Evolutionary conservation across 768 basidiomycete species (phyloP), one percentile per base, ranked within the genome.

Genomic region (Panellus pusillus): DNA sequence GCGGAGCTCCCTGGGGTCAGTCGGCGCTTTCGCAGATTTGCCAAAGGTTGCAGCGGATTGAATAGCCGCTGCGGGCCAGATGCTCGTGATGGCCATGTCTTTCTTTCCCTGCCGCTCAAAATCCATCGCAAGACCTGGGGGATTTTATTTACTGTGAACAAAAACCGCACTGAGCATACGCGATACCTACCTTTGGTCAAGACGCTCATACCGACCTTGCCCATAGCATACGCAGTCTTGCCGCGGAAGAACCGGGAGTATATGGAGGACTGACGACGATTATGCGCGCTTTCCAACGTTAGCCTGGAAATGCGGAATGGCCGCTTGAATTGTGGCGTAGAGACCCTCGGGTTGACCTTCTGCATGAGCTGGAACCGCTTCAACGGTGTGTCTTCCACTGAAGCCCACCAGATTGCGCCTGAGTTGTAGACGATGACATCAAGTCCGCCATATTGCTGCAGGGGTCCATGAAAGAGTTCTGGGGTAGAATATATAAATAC

Each of bases 171-270:
- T 9, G 32, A 35, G 32, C 11, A 35, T 3, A 35, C 24, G 24
- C 24, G 6, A 24, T 24, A 24, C 32, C 9, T 35, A 35, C 32
- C 61, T 31, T 55, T 58, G 3, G 61, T 61, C 19, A 61, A 47
- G 20, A 59, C 61, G 17, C 61, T 61, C 61, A 61, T 61, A 5
- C 49, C 61, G 1, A 61, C 50, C 32, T 61, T 61, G 9, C 61
- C 61, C 61, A 61, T 59, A 20, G 61, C 61, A 43, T 61, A 61
- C 29, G 53, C 57, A 4, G 61, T 61, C 61, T 61, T 61, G 35
- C 61, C 61, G n/a, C 57, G 36, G 47, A 61, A 61, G 49, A 61
- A 61, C 15, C 61, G 45, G 11, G 57, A 58, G n/a, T 61, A 61
- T 18, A 61, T 61, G 61, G 61, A 13, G 61, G 61, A n/a, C 50